Evolutionary conservation across 2,329 filamentous ascomycete species (phyloP), one percentile per base, ranked within the genome.

Genomic region (Cordyceps militaris): DNA sequence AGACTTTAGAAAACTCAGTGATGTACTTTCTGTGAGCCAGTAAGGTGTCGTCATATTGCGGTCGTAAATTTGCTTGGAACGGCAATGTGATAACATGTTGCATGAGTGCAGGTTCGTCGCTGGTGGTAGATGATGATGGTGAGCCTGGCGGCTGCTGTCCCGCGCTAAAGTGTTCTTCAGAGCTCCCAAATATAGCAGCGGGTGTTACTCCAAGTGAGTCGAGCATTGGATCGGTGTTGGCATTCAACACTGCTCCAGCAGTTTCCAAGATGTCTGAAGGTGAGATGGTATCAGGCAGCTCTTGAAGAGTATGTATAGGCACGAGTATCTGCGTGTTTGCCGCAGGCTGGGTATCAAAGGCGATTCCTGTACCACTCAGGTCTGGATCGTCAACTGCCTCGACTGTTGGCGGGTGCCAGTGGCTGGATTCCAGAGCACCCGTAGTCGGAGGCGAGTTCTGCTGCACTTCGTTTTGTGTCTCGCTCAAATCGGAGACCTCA

Each of bases 61-160:
- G 74, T 16, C 82, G 76, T 9, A 75, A 71, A 53, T 75, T 80
- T 14, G 80, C 73, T 16, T 80, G 76, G 61, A 86, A 78, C 0
- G 83, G 80, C 0, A 87, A 69, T 1, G 83, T 84, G 32, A 86
- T 69, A 4, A 79, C 62, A 61, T 79, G 79, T 47, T 82, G 78
- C 56, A 56, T 53, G 4, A 43, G 47, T 53, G 47, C 13, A 36
- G 30, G 34, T 58, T 47, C 57, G 57, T 47, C 52, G 54, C 55
- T 55, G 47, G 36, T 57, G 64, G 46, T 55, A 62, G 46, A 57
- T 55, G 60, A 53, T 57, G 58, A 48, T n/a, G 40, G 32, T 14
- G 47, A 44, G 7, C 32, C 24, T 40, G 52, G 51, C 4, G 43
- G 43, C 14, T 44, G 28, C 51, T 59, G 58, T 24, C 26, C 53